These are phyloP conservation scores for Cryptococcus wingfieldii DNA, from an alignment of 1,284 basidiomycete species.

Conservation along the genomic window DNA sequence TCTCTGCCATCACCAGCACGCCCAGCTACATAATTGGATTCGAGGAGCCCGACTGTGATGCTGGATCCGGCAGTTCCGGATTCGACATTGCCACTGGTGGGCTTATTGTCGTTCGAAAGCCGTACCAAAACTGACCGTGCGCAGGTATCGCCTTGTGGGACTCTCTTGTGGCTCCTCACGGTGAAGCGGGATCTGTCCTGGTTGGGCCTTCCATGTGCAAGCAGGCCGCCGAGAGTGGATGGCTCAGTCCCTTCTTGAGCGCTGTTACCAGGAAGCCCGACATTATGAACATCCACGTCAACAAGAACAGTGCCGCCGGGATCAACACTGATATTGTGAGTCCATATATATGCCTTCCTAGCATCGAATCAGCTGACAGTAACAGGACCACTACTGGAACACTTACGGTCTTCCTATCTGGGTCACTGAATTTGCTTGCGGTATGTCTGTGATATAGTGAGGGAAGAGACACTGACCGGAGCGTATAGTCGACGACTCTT, in stretches of 20 bases:
- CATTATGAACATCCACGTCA: conserved; percentile 46
- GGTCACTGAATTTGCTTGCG: conserved; percentile 46
- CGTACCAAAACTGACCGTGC: not conserved
- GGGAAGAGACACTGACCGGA: no score
- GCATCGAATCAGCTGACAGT: not conserved
- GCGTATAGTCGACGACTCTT: conserved; percentile 36
- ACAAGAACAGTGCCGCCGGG: conserved; percentile 44
- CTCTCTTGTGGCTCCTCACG: conserved; percentile 35
- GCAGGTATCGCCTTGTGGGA: conserved; percentile 41
- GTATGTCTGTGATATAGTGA: no score
- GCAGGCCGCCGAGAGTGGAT: conserved; percentile 40
- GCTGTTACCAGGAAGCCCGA: conserved; percentile 30
- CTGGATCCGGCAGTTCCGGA: conserved; percentile 24
- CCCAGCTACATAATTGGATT: conserved; percentile 45
- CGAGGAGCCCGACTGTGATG: conserved; percentile 48
- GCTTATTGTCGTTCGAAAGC: conserved; percentile 1
- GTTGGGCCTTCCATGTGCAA: conserved; percentile 46
- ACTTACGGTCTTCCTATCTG: conserved; percentile 46
- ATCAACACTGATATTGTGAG: conserved; percentile 32
- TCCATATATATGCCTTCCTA: not conserved
- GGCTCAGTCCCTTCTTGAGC: conserved; percentile 33
- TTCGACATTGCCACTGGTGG: conserved; percentile 30
- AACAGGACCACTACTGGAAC: conserved; percentile 42
- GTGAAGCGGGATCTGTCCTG: conserved; percentile 34
- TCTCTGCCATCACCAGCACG: conserved; percentile 31